phyloP scores from a whole-genome alignment of 805 yeast species.

The Pichia cephalocereana region DNA sequence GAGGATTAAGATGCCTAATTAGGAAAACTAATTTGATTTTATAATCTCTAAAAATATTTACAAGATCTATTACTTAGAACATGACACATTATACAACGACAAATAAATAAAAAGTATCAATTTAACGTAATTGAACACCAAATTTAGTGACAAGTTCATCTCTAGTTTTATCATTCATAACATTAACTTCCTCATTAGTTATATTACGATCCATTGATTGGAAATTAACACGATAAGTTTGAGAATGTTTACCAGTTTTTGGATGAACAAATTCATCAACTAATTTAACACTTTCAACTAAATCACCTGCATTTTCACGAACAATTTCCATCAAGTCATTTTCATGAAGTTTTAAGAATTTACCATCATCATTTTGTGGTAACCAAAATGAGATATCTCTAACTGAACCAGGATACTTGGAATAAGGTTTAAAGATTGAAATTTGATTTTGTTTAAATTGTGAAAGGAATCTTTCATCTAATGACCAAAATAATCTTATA shows the following conservation, averaged over 20 bases:
- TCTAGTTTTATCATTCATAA: constrained; percentile 58
- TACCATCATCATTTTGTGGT: constrained; percentile 28
- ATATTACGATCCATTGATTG: constrained; percentile 94
- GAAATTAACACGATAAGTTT: constrained; percentile 84
- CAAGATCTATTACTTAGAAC: too few relatives aligned
- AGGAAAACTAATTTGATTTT: too few relatives aligned
- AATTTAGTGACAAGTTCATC: constrained; percentile 41
- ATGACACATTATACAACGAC: too few relatives aligned
- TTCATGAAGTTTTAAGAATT: constrained; percentile 44
- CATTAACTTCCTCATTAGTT: constrained; percentile 78
- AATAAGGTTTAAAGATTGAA: constrained; percentile 72
- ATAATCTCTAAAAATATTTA: too few relatives aligned
- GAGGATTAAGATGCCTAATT: too few relatives aligned
- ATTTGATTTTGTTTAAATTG: constrained; percentile 67
- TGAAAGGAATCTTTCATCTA: constrained; percentile 61
- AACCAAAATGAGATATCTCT: constrained; percentile 94
- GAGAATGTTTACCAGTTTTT: constrained; percentile 63
- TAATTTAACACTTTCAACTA: constrained; percentile 75
- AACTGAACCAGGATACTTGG: constrained; percentile 78
- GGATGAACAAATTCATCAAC: constrained; percentile 84
- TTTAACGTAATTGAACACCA: constrained; percentile 44
- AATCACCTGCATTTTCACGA: constrained; percentile 73
- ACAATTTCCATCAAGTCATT: constrained; percentile 94
- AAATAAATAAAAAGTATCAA: neutral
- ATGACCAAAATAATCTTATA: constrained; percentile 86